These are phyloP conservation scores for Castanea crenata DNA, from an alignment of 306 rosid genomes.

Conservation along the genomic window DNA sequence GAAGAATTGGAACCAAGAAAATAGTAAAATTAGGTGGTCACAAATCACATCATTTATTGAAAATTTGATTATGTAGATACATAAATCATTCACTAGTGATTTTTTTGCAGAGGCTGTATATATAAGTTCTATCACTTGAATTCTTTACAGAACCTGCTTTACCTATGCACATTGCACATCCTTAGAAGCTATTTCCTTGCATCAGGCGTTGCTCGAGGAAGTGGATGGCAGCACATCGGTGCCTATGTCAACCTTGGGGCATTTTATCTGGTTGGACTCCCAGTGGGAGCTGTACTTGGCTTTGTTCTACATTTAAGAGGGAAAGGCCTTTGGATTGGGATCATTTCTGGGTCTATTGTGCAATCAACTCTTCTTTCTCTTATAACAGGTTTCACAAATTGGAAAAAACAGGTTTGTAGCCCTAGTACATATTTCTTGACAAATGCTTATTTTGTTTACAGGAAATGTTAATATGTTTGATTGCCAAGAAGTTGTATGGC, in stretches of 20 bases:
- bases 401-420: slow-evolving; percentile 36
- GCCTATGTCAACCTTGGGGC: slow-evolving; percentile 36
- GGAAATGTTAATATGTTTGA: background rate
- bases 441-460: background rate
- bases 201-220: slow-evolving; percentile 42
- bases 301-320: slow-evolving; percentile 34
- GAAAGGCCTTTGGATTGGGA: slow-evolving; percentile 46
- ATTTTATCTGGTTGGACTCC: slow-evolving; percentile 38
- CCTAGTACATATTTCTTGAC: background rate
- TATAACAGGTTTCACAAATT: slow-evolving; percentile 31
- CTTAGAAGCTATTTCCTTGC: too few relatives aligned
- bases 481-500: background rate
- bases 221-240: slow-evolving; percentile 45
- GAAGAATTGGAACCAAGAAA: background rate
- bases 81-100: too few relatives aligned
- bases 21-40: background rate
- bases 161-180: background rate
- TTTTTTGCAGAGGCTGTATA: too few relatives aligned
- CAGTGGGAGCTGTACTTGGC: slow-evolving; percentile 20
- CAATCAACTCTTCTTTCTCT: slow-evolving; percentile 26
- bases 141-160: background rate
- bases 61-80: too few relatives aligned
- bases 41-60: too few relatives aligned
- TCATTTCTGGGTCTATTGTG: slow-evolving; percentile 29
- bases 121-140: background rate